Evolutionary conservation across 2,329 filamentous ascomycete genomes (phyloP).

Genomic region (Alternaria longipes): DNA sequence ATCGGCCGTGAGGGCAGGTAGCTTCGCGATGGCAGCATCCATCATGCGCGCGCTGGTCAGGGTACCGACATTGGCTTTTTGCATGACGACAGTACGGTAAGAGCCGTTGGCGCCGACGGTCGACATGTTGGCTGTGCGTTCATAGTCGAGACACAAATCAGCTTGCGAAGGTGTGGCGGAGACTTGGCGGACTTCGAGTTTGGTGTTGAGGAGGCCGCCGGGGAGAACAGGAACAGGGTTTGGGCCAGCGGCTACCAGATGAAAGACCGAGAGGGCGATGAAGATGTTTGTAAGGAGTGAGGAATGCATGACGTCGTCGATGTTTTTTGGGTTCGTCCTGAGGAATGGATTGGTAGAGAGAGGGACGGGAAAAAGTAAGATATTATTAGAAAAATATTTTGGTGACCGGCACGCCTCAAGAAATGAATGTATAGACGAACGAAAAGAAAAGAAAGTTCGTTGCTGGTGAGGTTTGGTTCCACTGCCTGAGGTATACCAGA

Average conservation of each 20-base stretch:
- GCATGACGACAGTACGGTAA: conserved; percentile 58
- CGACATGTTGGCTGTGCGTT: conserved; percentile 58
- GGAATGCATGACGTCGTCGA: conserved; percentile 28
- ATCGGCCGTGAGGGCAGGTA: conserved; percentile 53
- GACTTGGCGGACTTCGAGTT: conserved; percentile 41
- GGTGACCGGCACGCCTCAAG: conserved; percentile 45
- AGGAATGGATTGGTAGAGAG: too few relatives aligned
- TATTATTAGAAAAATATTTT: conserved; percentile 23
- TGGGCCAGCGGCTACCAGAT: conserved; percentile 25
- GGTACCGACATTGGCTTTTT: conserved; percentile 56
- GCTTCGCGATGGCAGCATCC: conserved; percentile 52
- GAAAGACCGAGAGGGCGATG: conserved; percentile 39
- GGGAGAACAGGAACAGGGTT: conserved; percentile 16
- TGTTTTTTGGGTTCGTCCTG: not conserved
- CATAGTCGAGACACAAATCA: conserved; percentile 55
- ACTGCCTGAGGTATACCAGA: conserved; percentile 35
- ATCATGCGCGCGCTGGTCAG: conserved; percentile 52
- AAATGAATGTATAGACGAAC: conserved; percentile 29
- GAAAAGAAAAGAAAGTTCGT: conserved; percentile 16
- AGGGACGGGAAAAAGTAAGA: conserved; percentile 6
- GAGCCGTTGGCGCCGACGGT: conserved; percentile 58
- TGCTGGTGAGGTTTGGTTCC: conserved; percentile 15
- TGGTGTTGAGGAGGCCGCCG: conserved; percentile 13
- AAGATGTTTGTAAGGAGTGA: conserved; percentile 37
- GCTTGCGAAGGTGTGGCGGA: conserved; percentile 32